Percentiles rank a stretch among this genome's conserved stretches.
Conservation (phyloP, 257 asterid species). For the Euphrasia confusa region DNA sequence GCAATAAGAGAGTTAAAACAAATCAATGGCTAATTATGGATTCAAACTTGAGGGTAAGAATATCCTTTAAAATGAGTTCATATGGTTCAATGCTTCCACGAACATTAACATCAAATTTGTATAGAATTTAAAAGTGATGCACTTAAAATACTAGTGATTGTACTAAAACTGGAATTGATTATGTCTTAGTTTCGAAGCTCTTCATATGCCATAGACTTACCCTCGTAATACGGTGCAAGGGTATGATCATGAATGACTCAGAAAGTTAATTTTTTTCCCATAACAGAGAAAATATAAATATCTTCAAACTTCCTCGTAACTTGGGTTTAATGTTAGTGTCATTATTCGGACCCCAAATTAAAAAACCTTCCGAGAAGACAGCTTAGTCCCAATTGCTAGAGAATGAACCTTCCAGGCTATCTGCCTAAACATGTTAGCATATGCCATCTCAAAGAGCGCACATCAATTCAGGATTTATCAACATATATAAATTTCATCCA, state of each 20-base stretch:
- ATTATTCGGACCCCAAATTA: neutral
- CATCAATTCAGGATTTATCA: constrained; percentile 12
- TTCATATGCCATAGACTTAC: neutral
- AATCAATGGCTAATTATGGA: constrained; percentile 14
- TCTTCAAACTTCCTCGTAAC: neutral
- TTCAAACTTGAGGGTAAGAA: constrained; percentile 14
- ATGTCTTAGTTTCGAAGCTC: neutral
- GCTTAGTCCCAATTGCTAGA: constrained; percentile 6
- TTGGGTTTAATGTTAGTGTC: neutral
- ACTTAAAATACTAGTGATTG: neutral
- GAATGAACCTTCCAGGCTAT: constrained; percentile 6
- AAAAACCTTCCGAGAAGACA: constrained; percentile 16
- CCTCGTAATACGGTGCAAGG: neutral
- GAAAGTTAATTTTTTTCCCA: neutral
- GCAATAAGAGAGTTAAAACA: constrained; percentile 28
- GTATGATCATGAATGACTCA: neutral
- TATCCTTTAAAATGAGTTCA: neutral
- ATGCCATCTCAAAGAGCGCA: constrained; percentile 17
- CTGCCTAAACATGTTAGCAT: neutral
- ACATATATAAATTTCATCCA: constrained; percentile 10
- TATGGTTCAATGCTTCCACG: neutral
- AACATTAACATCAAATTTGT: too few species aligned
- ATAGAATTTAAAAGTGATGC: too few species aligned
- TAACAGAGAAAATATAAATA: neutral
- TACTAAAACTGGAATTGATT: constrained; percentile 3